Percentiles rank a stretch among this genome's conserved stretches.
Evolutionary conservation across 352 stramenopile genomes (phyloP).

Genomic region (Phytophthora sp.): DNA sequence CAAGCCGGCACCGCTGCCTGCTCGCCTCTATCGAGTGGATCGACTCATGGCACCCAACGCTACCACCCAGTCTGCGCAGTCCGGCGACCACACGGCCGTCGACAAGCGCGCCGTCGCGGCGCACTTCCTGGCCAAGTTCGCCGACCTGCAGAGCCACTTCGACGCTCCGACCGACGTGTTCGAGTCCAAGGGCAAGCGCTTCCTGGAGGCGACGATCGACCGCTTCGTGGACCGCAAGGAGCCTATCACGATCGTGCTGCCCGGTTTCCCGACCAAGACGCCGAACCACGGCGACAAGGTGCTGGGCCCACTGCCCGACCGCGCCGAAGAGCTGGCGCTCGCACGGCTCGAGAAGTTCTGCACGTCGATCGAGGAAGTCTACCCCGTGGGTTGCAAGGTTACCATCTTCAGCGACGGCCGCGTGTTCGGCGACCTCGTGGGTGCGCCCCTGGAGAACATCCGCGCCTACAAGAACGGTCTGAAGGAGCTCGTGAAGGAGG

Average conservation of each 20-base stretch:
- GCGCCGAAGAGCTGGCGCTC: constrained; percentile 20
- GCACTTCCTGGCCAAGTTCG: constrained; percentile 16
- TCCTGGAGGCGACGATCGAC: constrained; percentile 9
- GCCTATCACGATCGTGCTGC: constrained; percentile 3
- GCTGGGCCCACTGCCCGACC: constrained; percentile 17
- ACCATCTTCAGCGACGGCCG: constrained; percentile 26
- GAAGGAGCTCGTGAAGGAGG: constrained; percentile 19
- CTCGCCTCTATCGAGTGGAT: neutral
- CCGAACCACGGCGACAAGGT: constrained; percentile 22
- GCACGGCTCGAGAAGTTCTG: constrained; percentile 21
- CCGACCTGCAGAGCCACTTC: constrained; percentile 24
- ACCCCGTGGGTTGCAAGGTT: constrained; percentile 19
- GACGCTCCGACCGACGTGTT: constrained; percentile 7
- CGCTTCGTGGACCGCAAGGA: constrained; percentile 15
- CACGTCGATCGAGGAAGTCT: constrained; percentile 21
- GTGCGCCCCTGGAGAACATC: constrained; percentile 13
- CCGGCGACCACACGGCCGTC: neutral
- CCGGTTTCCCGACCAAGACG: constrained; percentile 16
- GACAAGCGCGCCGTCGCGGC: constrained; percentile 8
- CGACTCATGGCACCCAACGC: constrained; percentile 3
- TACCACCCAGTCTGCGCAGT: neutral
- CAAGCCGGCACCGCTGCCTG: neutral
- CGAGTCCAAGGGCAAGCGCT: constrained; percentile 9
- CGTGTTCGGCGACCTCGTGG: constrained; percentile 23
- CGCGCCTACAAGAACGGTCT: constrained; percentile 23